Evolutionary conservation across 2,329 filamentous ascomycete genomes (phyloP), one percentile per base, ranked within the genome.

Genomic region (Verticillium klebahnii): DNA sequence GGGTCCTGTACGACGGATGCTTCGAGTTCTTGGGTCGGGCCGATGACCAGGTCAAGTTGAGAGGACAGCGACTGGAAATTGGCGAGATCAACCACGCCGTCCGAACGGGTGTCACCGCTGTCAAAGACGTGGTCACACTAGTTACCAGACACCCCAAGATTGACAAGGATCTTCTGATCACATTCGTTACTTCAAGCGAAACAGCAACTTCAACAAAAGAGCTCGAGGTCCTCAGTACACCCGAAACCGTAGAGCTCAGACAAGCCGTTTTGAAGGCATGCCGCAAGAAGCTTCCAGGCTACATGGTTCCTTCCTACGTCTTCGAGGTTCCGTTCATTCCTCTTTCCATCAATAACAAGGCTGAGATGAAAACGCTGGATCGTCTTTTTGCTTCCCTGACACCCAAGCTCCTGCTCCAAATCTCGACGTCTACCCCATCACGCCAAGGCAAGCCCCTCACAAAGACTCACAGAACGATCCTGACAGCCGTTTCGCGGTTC

Each of bases 241-340:
- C 54, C 19, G 50, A 34, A 5, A 61, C 60, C 5, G 32, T 39
- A 1, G 1, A 56, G 23, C 60, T 63, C 2, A 58, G 82, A 8
- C 72, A 70, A 0, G 72, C 72, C 3, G 64, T 65, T 5, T 60
- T 62, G 23, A 62, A 55, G 29, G 84, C 86, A n/a, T 97, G 93
- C 67, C 83, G 84, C 37, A 78, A 84, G 2, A 85, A 80, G 25
- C 81, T 97, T 3, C 91, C 93, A 0, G 84, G 83, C 0, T 97
- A 97, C 72, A 97, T 97, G 93, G 85, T 97, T 2, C 94, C 93
- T 0, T 93, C 92, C 0, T 91, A 95, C 69, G 87, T 96, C 62
- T 78, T 97, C 29, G 84, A 84, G 3, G 76, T 97, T 8, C 82
- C 87, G 0, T 81, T 78, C 8, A 87, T 97, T 60, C 93, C 93